phyloP scores from a whole-genome alignment of 306 rosid genomes.

The Chamaecrista fasciculata region DNA sequence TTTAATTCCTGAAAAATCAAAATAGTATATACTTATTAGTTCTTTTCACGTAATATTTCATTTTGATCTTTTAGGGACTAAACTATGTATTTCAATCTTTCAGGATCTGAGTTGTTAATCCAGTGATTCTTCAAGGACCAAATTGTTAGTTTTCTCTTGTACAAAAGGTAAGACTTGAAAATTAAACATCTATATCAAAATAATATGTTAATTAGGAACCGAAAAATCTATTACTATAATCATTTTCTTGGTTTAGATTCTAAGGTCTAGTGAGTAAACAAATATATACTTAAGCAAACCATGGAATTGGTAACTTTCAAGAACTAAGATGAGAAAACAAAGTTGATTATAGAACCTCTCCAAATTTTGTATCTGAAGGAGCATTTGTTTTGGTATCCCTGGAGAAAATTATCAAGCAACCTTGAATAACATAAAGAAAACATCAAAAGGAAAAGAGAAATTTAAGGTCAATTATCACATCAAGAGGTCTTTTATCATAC shows the following conservation, averaged over 20 bases:
- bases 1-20: too few species aligned
- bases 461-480: constrained; percentile 10
- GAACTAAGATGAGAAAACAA: constrained; percentile 22
- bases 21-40: too few species aligned
- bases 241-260: neutral
- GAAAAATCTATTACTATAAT: neutral
- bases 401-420: constrained; percentile 45
- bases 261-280: constrained; percentile 1
- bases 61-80: too few species aligned
- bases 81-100: too few species aligned
- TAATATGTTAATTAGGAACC: neutral
- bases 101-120: too few species aligned
- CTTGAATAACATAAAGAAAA: constrained; percentile 10
- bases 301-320: constrained; percentile 2
- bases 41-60: too few species aligned
- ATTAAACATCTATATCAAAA: constrained; percentile 4
- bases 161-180: too few species aligned
- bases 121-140: too few species aligned
- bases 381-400: constrained; percentile 77
- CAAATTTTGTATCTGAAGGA: constrained; percentile 77
- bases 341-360: constrained; percentile 70
- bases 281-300: neutral
- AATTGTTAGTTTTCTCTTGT: too few species aligned
- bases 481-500: constrained; percentile 49
- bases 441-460: constrained; percentile 21